Evolutionary conservation across 225 moss, liverwort and hornwort genomes (phyloP), one percentile per base, ranked within the genome.

Genomic region (Sphagnum tenellum): DNA sequence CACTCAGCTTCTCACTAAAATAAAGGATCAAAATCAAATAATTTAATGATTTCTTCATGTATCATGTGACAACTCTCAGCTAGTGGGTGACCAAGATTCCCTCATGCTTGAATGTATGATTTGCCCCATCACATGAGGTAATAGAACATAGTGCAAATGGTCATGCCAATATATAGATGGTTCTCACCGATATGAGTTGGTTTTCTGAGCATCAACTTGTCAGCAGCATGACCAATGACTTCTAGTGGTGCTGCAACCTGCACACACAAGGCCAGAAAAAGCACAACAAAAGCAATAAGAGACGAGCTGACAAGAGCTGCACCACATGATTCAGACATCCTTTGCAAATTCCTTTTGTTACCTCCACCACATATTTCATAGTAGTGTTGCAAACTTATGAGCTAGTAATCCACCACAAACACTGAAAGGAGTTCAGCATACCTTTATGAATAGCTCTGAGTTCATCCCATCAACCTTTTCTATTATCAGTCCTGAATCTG

Each of bases 181-280:
- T 48, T 46, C 85, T 10, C 73, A 92, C 96, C 96, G 55, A 92
- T 64, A 62, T 87, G 80, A 60, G 92, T 92, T 49, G 88, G 78
- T 81, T 96, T 96, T 65, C 76, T 78, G 48, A 96, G 62, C 74
- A 86, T 85, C 62, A 89, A 13, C 64, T 64, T 90, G 74, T 90
- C 90, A 9, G 92, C 90, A 47, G 82, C 74, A 12, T 80, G 86
- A n/a, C 90, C 96, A 51, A 90, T 66, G 4, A 86, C 79, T 67
- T 92, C 92, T 55, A 83, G 64, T 3, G 96, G 83, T 65, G 96
- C 96, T 66, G 77, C 92, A 66, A 98, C 62, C 88, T 92, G 64
- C 60, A 69, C 10, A 59, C 3, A 29, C 46, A 46, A 13, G 48
- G 14, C 4, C 12, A 9, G 5, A 10, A 45, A 44, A 58, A 4